phyloP scores from a whole-genome alignment of 129 eudicot genomes.

The Escallonia herrerae region DNA sequence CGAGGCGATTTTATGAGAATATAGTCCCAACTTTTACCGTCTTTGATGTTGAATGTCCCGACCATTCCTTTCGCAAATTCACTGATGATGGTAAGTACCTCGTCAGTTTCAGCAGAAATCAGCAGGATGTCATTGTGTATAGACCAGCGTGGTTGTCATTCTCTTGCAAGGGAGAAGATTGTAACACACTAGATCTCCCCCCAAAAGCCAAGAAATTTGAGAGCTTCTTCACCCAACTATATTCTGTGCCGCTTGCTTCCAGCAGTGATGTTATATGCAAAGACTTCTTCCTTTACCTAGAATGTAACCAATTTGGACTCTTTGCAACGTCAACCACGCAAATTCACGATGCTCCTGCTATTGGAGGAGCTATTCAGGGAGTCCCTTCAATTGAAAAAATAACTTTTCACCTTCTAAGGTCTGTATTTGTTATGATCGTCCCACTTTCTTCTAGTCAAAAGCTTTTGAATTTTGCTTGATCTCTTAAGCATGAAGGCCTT shows the following conservation, averaged over 20 bases:
- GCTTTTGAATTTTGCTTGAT: constrained; percentile 2
- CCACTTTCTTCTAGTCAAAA: constrained; percentile 1
- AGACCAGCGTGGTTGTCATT: constrained; percentile 84
- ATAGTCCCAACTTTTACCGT: constrained; percentile 83
- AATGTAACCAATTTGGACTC: constrained; percentile 66
- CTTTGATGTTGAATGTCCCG: constrained; percentile 91
- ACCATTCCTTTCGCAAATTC: constrained; percentile 88
- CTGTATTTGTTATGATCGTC: constrained; percentile 9
- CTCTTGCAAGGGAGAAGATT: constrained; percentile 73
- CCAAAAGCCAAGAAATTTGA: constrained; percentile 72
- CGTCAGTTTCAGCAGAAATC: constrained; percentile 86
- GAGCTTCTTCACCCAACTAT: constrained; percentile 81
- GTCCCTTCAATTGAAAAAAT: constrained; percentile 88
- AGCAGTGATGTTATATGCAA: constrained; percentile 91
- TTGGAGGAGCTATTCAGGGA: constrained; percentile 89
- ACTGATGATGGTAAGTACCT: constrained; percentile 94
- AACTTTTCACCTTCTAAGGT: constrained; percentile 93
- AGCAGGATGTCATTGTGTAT: constrained; percentile 87
- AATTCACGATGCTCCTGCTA: constrained; percentile 81
- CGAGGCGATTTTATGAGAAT: constrained; percentile 87
- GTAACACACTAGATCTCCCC: constrained; percentile 66
- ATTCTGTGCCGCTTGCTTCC: constrained; percentile 76
- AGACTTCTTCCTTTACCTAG: constrained; percentile 85
- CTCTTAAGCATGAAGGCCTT: neutral
- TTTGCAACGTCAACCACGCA: constrained; percentile 97